phyloP scores from a whole-genome alignment of 192 early-diverging fungal species.

The Gryganskiella cystojenkinii region DNA sequence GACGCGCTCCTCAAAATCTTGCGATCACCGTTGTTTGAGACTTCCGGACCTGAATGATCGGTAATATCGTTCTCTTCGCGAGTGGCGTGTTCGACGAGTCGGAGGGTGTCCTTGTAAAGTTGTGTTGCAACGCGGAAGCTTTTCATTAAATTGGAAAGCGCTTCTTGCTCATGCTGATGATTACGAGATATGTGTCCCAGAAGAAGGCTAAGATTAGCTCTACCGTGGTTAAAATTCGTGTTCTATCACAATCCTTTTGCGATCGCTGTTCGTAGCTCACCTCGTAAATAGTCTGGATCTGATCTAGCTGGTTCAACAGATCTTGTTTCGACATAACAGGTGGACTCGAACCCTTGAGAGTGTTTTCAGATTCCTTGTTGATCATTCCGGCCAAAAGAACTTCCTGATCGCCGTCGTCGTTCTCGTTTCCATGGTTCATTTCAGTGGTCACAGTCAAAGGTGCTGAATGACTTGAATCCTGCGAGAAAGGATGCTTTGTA shows the following conservation, averaged over 20 bases:
- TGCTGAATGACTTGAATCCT: too few species aligned
- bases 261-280: background rate
- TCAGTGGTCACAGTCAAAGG: too few species aligned
- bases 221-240: too few species aligned
- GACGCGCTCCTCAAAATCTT: too few species aligned
- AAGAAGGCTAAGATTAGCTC: too few species aligned
- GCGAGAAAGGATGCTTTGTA: too few species aligned
- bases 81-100: background rate
- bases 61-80: background rate
- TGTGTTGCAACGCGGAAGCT: constrained; percentile 6
- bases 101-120: constrained; percentile 10
- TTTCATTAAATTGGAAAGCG: constrained; percentile 4
- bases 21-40: background rate
- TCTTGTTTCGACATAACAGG: background rate
- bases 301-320: constrained; percentile 1
- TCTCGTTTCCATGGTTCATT: too few species aligned
- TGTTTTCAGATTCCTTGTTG: background rate
- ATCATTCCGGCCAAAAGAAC: background rate
- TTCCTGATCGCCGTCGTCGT: too few species aligned
- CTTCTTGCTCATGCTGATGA: constrained; percentile 11
- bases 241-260: background rate
- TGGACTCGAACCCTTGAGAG: background rate
- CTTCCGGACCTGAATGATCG: background rate
- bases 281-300: constrained; percentile 7
- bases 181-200: background rate